Percentiles rank a stretch among this genome's conserved stretches.
These are phyloP conservation scores for Hyparrhenia diplandra DNA, from an alignment of 176 grass and related monocot genomes.

Conservation along the genomic window DNA sequence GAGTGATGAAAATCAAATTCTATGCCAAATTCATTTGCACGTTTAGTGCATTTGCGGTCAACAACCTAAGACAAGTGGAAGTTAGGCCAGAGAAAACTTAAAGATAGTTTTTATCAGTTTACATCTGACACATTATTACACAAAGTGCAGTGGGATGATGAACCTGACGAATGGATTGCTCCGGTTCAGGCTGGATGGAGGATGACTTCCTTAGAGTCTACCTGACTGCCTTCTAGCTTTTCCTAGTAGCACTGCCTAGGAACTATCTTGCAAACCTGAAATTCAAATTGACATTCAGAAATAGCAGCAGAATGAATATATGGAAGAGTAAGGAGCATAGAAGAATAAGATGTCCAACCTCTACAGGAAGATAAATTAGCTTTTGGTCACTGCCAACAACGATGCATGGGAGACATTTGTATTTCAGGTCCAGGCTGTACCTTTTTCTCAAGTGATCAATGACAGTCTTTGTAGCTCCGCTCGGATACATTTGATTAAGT, in stretches of 20 bases:
- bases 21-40: constrained; percentile 56
- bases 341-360: constrained; percentile 46
- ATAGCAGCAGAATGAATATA: neutral
- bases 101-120: neutral
- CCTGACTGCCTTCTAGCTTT: constrained; percentile 40
- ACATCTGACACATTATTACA: neutral
- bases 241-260: constrained; percentile 52
- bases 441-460: constrained; percentile 47
- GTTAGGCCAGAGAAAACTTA: neutral
- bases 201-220: neutral
- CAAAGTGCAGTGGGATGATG: neutral
- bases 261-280: constrained; percentile 56
- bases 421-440: constrained; percentile 32
- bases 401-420: constrained; percentile 48
- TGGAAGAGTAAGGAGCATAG: neutral
- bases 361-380: constrained; percentile 63
- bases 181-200: neutral
- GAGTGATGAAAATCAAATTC: too few relatives aligned
- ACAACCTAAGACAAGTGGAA: constrained; percentile 35
- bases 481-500: neutral
- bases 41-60: constrained; percentile 8
- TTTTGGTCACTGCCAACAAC: constrained; percentile 48
- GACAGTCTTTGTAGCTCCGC: neutral
- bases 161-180: constrained; percentile 39
- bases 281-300: neutral